A percentile compares a stretch with the other conserved stretches of the same genome.
phyloP scores from a whole-genome alignment of 331 rosid species.

The Erythrophleum ivorense region DNA sequence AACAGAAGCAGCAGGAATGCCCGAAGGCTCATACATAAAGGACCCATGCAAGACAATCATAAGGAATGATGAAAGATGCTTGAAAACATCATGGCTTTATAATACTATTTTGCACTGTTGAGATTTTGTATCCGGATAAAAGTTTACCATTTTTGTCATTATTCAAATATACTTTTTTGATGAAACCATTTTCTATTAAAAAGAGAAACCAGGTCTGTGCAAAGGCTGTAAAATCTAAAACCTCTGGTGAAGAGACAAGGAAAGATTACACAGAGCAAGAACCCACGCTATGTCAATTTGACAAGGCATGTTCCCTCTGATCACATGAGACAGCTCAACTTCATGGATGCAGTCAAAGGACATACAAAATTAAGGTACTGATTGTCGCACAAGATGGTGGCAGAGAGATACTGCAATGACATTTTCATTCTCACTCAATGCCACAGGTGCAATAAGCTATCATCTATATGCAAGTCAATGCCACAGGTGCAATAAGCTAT shows the following conservation, averaged over 20 bases:
- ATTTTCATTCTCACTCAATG: constrained; percentile 21
- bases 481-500: constrained; percentile 5
- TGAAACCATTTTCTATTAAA: constrained; percentile 10
- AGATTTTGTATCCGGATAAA: not conserved
- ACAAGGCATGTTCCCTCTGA: not conserved
- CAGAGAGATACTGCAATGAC: not conserved
- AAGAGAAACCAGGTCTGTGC: not conserved
- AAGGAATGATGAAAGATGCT: constrained; percentile 22
- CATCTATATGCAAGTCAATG: too few relatives aligned
- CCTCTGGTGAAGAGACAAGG: not conserved
- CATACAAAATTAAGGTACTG: constrained; percentile 11
- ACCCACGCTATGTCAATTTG: not conserved
- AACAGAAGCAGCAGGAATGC: not conserved
- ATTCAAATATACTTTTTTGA: not conserved
- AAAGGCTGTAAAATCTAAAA: not conserved
- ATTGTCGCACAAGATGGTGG: constrained; percentile 14
- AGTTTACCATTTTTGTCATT: not conserved
- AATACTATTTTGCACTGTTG: too few relatives aligned
- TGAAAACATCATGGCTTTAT: not conserved
- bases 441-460: too few relatives aligned
- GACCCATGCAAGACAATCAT: constrained; percentile 27
- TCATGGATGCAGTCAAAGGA: not conserved
- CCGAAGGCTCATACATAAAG: not conserved
- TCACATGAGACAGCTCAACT: constrained; percentile 2
- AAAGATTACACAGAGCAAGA: not conserved